phyloP scores from a whole-genome alignment of 805 yeast species.

The Yarrowia sp. region DNA sequence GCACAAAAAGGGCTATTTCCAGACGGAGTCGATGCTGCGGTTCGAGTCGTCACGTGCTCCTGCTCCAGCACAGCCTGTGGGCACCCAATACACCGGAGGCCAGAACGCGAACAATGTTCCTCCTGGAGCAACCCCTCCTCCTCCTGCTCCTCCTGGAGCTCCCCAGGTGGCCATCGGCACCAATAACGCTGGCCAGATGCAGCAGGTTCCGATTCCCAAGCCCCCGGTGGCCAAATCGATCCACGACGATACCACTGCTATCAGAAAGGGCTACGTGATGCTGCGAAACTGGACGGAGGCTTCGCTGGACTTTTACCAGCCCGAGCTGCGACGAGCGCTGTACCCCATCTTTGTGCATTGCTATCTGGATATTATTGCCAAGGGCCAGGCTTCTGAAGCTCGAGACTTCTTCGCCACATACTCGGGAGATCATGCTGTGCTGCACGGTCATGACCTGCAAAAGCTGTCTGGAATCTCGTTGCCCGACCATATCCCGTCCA shows the following conservation, averaged over 20 bases:
- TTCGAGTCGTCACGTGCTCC: slow-evolving; percentile 62
- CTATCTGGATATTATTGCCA: slow-evolving; percentile 76
- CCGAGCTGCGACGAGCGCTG: slow-evolving; percentile 80
- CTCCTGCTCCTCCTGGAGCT: slow-evolving; percentile 37
- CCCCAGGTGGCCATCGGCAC: slow-evolving; percentile 48
- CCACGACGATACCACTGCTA: slow-evolving; percentile 42
- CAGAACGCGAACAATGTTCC: slow-evolving; percentile 40
- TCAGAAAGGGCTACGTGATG: slow-evolving; percentile 74
- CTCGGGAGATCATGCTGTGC: slow-evolving; percentile 70
- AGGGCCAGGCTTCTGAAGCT: slow-evolving; percentile 64
- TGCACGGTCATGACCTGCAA: slow-evolving; percentile 80
- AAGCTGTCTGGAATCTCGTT: slow-evolving; percentile 75
- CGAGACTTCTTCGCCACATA: slow-evolving; percentile 78
- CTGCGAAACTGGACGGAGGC: slow-evolving; percentile 88
- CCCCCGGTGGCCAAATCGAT: slow-evolving; percentile 40
- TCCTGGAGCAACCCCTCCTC: slow-evolving; percentile 38
- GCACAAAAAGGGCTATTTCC: slow-evolving; percentile 90
- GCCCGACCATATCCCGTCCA: slow-evolving; percentile 81
- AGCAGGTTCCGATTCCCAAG: slow-evolving; percentile 35
- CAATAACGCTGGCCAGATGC: slow-evolving; percentile 41
- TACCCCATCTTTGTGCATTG: slow-evolving; percentile 94
- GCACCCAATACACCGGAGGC: slow-evolving; percentile 43
- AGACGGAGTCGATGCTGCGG: slow-evolving; percentile 92
- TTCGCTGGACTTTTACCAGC: slow-evolving; percentile 86
- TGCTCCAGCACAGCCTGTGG: slow-evolving; percentile 44